A percentile compares a stretch with the other conserved stretches of the same genome.
Conservation (phyloP, 2,329 filamentous ascomycete species). For the Arachnopeziza araneosa region DNA sequence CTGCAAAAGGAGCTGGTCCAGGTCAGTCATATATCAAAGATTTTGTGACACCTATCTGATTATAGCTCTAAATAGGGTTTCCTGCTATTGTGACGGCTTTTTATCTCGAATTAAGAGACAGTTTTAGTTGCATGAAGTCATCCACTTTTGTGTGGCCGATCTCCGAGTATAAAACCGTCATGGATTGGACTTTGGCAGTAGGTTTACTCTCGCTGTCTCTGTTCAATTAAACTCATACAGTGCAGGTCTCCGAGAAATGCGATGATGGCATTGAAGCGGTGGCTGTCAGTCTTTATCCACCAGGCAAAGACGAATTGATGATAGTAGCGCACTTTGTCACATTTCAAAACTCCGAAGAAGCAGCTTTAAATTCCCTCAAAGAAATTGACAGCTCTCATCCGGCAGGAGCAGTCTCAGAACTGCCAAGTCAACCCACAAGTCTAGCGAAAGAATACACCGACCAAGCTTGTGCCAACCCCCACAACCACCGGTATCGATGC, state of each 20-base stretch:
- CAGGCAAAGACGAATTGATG: conserved; percentile 24
- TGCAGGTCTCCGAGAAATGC: conserved; percentile 16
- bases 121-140: conserved; percentile 5
- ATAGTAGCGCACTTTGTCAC: conserved; percentile 36
- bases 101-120: conserved; percentile 34
- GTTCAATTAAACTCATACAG: neutral
- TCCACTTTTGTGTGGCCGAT: conserved; percentile 41
- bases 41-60: neutral
- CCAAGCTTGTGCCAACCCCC: conserved; percentile 43
- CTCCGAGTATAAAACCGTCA: conserved; percentile 38
- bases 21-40: conserved; percentile 4
- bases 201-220: neutral
- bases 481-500: conserved; percentile 42
- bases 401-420: conserved; percentile 31
- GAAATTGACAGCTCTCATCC: conserved; percentile 36
- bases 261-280: conserved; percentile 39
- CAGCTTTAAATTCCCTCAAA: conserved; percentile 33
- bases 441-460: conserved; percentile 37
- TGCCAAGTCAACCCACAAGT: conserved; percentile 37
- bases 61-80: conserved; percentile 34
- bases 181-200: conserved; percentile 38
- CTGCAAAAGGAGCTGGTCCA: conserved; percentile 20
- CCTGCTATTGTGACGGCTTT: conserved; percentile 48
- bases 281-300: conserved; percentile 30
- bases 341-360: conserved; percentile 35